Evolutionary conservation across 1,284 basidiomycete genomes (phyloP).

Genomic region (Fomitopsis schrenkii): DNA sequence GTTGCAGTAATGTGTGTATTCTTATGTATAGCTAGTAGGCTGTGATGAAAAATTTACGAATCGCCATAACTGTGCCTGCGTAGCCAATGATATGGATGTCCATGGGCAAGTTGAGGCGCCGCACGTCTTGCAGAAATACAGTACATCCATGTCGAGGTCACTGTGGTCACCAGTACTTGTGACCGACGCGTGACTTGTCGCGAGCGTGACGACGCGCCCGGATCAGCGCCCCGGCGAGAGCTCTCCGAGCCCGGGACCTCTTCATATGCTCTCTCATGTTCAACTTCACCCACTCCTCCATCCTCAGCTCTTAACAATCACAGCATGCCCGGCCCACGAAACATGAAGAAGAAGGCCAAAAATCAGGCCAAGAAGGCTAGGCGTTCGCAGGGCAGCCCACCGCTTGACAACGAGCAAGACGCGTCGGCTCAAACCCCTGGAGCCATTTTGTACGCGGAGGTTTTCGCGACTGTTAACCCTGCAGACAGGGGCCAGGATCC

Average conservation of each 20-base stretch:
- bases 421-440: neutral
- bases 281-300: neutral
- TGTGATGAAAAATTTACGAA: neutral
- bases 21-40: neutral
- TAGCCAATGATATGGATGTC: too few relatives aligned
- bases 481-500: neutral
- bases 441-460: neutral
- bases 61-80: neutral
- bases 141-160: slow-evolving; percentile 22
- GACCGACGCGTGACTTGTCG: slow-evolving; percentile 4
- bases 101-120: too few relatives aligned
- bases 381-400: neutral
- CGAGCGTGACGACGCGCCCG: slow-evolving; percentile 6
- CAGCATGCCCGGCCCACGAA: slow-evolving; percentile 45
- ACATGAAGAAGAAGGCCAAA: slow-evolving; percentile 38
- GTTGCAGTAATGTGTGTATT: neutral
- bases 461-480: neutral
- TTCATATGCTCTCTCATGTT: neutral
- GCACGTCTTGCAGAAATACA: too few relatives aligned
- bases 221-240: neutral
- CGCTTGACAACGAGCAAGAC: neutral
- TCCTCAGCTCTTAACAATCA: neutral
- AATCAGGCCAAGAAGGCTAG: slow-evolving; percentile 28
- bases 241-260: neutral
- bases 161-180: slow-evolving; percentile 32